Conservation (phyloP, 768 basidiomycete genomes). For the Pleurotus citrinopileatus region DNA sequence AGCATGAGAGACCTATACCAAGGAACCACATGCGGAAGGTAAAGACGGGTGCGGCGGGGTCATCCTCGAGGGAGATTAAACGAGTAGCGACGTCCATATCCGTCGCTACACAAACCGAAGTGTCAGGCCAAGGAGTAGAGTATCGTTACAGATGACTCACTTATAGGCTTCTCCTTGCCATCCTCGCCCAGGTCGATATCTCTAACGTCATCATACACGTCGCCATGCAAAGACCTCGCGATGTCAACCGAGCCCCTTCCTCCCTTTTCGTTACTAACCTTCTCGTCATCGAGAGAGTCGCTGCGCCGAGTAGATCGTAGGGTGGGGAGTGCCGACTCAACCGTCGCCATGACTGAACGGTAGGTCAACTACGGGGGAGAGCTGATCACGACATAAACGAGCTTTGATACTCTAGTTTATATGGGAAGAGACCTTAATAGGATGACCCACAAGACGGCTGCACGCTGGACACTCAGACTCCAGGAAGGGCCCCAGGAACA, state of each 20-base stretch:
- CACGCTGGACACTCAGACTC: too few species aligned
- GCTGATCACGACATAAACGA: too few species aligned
- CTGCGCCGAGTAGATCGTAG: conserved; percentile 10
- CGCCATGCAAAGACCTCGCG: conserved; percentile 19
- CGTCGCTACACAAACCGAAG: conserved; percentile 28
- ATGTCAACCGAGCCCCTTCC: conserved; percentile 12
- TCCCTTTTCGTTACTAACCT: conserved; percentile 18
- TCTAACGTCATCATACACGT: conserved; percentile 28
- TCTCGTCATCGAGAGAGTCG: conserved; percentile 23
- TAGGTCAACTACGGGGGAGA: not conserved
- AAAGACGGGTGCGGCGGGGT: conserved; percentile 44
- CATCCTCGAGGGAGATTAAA: conserved; percentile 51
- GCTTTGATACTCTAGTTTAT: too few species aligned
- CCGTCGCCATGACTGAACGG: conserved; percentile 10
- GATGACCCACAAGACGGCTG: too few species aligned
- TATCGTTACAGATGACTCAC: conserved; percentile 20
- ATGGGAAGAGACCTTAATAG: too few species aligned
- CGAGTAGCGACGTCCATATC: conserved; percentile 44
- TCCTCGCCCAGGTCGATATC: conserved; percentile 41
- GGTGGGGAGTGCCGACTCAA: conserved; percentile 10
- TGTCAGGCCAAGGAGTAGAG: not conserved
- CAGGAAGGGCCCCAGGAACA: too few species aligned
- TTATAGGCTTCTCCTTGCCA: conserved; percentile 50
- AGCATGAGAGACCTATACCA: conserved; percentile 51
- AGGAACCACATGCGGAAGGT: conserved; percentile 59